Evolutionary conservation across 2,329 filamentous ascomycete species (phyloP).

Genomic region (Neofusicoccum parvum): DNA sequence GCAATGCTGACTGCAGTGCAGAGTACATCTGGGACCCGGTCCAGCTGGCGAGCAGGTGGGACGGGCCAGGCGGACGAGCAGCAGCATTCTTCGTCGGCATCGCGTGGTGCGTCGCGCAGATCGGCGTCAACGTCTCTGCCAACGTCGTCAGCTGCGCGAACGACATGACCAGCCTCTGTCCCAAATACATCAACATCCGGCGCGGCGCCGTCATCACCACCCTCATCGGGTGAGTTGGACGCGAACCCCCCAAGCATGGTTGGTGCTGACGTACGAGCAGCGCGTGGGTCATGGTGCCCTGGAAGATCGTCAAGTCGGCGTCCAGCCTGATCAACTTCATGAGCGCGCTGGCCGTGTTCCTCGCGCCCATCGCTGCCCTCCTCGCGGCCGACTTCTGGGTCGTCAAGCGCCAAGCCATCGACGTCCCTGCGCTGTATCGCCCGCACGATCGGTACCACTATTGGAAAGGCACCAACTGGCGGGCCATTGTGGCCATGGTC

Average conservation of each 20-base stretch:
- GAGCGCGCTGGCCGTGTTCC: slow-evolving; percentile 30
- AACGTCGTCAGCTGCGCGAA: slow-evolving; percentile 33
- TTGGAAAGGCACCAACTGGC: slow-evolving; percentile 29
- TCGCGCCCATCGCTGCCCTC: slow-evolving; percentile 29
- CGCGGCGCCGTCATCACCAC: slow-evolving; percentile 29
- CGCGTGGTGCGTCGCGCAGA: slow-evolving; percentile 30
- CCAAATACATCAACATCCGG: slow-evolving; percentile 32
- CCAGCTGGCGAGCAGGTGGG: slow-evolving; percentile 30
- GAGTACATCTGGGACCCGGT: slow-evolving; percentile 30
- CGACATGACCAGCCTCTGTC: slow-evolving; percentile 30
- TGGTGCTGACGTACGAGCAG: neutral
- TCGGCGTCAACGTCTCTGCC: slow-evolving; percentile 32
- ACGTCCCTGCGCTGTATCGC: slow-evolving; percentile 30
- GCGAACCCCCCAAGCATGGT: neutral
- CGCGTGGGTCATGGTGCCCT: slow-evolving; percentile 24
- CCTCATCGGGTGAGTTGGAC: slow-evolving; percentile 24
- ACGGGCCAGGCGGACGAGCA: slow-evolving; percentile 27
- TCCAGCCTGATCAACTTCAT: slow-evolving; percentile 33
- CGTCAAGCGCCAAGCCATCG: slow-evolving; percentile 25
- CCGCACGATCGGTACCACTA: slow-evolving; percentile 24
- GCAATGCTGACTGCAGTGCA: neutral
- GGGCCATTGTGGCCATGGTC: slow-evolving; percentile 26
- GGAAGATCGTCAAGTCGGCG: slow-evolving; percentile 33
- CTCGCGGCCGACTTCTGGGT: slow-evolving; percentile 30
- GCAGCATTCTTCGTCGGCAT: slow-evolving; percentile 32